Conservation (phyloP, 805 yeast genomes). For the Debaryomyces tyrocola region DNA sequence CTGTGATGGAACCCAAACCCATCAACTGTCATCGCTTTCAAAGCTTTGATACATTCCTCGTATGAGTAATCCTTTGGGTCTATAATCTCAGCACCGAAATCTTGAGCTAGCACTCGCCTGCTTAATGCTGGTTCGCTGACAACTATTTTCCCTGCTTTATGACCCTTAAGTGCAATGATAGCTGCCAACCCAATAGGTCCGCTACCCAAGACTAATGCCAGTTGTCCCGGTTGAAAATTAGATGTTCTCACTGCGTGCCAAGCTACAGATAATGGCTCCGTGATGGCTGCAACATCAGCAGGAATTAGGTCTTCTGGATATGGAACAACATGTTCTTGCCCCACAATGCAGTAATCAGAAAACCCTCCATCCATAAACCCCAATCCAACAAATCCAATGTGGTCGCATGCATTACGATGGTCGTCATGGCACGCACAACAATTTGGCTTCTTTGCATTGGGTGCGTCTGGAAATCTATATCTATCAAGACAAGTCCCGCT, state of each 20-base stretch:
- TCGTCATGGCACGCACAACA: constrained; percentile 55
- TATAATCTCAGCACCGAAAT: constrained; percentile 41
- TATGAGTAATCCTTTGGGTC: constrained; percentile 7
- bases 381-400: constrained; percentile 53
- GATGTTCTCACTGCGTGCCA: constrained; percentile 58
- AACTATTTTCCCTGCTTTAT: constrained; percentile 37
- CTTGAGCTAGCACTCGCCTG: constrained; percentile 55
- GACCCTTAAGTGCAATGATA: constrained; percentile 52
- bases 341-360: constrained; percentile 48
- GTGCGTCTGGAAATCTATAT: constrained; percentile 35
- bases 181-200: constrained; percentile 67
- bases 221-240: constrained; percentile 38
- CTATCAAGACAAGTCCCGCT: constrained; percentile 57
- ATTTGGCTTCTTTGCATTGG: constrained; percentile 16
- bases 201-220: constrained; percentile 57
- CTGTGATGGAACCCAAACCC: constrained; percentile 47
- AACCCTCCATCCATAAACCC: constrained; percentile 60
- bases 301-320: constrained; percentile 41
- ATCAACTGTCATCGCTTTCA: constrained; percentile 33
- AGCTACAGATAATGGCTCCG: constrained; percentile 61
- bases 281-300: constrained; percentile 49
- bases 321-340: constrained; percentile 37
- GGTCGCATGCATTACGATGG: constrained; percentile 51
- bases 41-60: constrained; percentile 25
- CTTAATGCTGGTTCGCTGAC: constrained; percentile 56